These are phyloP conservation scores for Trypanosoma scelopori DNA, from an alignment of 208 protist genomes.

Conservation along the genomic window DNA sequence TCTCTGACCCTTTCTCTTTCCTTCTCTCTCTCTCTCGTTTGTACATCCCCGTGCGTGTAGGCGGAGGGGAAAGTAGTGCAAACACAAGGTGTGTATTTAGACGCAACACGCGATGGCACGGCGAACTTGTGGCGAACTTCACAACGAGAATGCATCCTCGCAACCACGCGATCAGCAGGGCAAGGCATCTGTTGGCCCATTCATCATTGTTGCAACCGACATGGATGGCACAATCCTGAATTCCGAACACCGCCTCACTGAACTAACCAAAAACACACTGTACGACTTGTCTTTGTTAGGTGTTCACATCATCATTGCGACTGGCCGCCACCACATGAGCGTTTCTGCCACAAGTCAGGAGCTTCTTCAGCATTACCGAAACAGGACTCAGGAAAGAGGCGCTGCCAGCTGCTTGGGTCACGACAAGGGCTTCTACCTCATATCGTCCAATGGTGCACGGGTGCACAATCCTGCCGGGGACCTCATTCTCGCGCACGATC, in stretches of 20 bases:
- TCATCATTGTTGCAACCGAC: conserved; percentile 34
- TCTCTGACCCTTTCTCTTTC: background rate
- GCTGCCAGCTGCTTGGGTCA: background rate
- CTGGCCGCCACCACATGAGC: conserved; percentile 62
- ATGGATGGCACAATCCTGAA: conserved; percentile 62
- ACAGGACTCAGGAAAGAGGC: background rate
- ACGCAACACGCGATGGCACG: no score
- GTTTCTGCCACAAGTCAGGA: conserved; percentile 45
- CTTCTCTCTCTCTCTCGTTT: background rate
- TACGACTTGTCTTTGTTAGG: conserved; percentile 52
- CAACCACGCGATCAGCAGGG: no score
- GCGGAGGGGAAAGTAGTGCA: background rate
- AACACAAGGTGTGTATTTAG: background rate
- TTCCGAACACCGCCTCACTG: conserved; percentile 27
- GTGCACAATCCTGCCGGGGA: conserved; percentile 47
- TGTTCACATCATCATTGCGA: conserved; percentile 82
- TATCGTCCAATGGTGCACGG: conserved; percentile 69
- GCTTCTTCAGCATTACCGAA: conserved; percentile 9
- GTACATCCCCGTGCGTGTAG: background rate
- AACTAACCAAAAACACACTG: conserved; percentile 38
- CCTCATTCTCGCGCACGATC: conserved; percentile 43
- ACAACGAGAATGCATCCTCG: no score
- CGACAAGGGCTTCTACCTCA: conserved; percentile 46
- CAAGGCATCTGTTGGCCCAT: conserved; percentile 10
- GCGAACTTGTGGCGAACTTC: no score